Evolutionary conservation across 2,329 filamentous ascomycete genomes (phyloP).

Genomic region (Claviceps capensis): DNA sequence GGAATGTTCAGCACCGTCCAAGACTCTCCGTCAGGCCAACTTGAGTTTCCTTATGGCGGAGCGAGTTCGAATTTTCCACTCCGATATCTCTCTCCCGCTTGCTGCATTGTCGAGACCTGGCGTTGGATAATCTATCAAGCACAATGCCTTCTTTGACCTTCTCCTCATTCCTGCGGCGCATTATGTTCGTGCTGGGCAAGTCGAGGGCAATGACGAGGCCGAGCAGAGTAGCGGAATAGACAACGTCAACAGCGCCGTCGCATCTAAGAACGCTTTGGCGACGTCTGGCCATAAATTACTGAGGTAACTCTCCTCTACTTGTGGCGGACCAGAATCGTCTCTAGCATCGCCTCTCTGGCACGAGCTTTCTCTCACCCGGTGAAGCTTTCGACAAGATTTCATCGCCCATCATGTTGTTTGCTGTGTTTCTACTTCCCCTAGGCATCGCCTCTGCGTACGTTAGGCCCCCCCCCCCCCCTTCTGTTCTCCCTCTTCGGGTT

Average conservation of each 20-base stretch:
- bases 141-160: not conserved
- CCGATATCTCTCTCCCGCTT: too few species aligned
- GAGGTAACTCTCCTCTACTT: conserved; percentile 11
- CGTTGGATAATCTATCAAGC: not conserved
- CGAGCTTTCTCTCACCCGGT: conserved; percentile 1
- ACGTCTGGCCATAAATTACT: conserved; percentile 17
- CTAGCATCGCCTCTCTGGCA: not conserved
- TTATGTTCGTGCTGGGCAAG: not conserved
- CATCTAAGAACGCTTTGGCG: conserved; percentile 8
- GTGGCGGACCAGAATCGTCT: not conserved
- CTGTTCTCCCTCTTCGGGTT: not conserved
- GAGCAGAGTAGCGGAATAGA: conserved; percentile 3
- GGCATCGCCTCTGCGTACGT: conserved; percentile 10
- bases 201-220: not conserved
- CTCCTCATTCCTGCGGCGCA: not conserved
- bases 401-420: conserved; percentile 8
- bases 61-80: too few species aligned
- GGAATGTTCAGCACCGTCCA: too few species aligned
- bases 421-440: conserved; percentile 6
- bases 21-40: too few species aligned
- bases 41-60: too few species aligned
- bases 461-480: too few species aligned
- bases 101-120: too few species aligned
- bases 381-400: conserved; percentile 8
- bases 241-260: not conserved